These are phyloP conservation scores for Ottelia alismoides DNA, from an alignment of 106 monocot species.

Conservation along the genomic window DNA sequence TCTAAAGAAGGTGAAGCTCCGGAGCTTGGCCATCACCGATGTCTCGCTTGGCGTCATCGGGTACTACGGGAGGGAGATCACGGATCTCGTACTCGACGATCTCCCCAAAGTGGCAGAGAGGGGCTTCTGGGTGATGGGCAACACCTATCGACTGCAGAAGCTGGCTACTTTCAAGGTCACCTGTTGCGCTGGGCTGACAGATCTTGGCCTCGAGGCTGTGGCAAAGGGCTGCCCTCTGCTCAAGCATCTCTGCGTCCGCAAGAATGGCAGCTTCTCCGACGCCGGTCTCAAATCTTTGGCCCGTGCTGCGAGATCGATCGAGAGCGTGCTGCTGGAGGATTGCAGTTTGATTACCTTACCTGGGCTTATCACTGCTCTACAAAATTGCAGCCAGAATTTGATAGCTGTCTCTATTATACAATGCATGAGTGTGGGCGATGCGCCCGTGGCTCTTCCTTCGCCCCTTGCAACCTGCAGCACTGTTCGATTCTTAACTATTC, in stretches of 20 bases:
- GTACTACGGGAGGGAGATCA: conserved; percentile 52
- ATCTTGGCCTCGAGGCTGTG: conserved; percentile 49
- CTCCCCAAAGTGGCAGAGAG: conserved; percentile 51
- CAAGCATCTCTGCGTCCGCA: conserved; percentile 37
- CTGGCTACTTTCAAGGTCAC: conserved; percentile 28
- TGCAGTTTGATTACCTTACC: conserved; percentile 50
- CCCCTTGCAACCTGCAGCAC: conserved; percentile 32
- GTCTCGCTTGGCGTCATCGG: conserved; percentile 55
- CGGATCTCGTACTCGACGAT: conserved; percentile 26
- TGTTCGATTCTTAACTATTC: conserved; percentile 40
- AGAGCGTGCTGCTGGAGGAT: conserved; percentile 55
- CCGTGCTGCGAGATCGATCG: conserved; percentile 22
- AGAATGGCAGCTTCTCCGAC: conserved; percentile 39
- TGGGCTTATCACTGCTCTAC: conserved; percentile 36
- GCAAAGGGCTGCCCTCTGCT: conserved; percentile 54
- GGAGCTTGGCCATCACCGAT: conserved; percentile 47
- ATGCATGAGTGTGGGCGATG: conserved; percentile 62
- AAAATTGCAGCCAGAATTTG: conserved; percentile 24
- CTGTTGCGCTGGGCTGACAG: conserved; percentile 51
- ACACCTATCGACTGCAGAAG: conserved; percentile 48
- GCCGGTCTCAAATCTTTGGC: conserved; percentile 34
- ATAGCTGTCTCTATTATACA: conserved; percentile 33
- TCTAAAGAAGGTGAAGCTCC: conserved; percentile 47
- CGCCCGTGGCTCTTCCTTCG: conserved; percentile 2
- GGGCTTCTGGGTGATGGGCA: conserved; percentile 92